Conservation (phyloP, 139 green algal species). For the Asterochloris sp. region DNA sequence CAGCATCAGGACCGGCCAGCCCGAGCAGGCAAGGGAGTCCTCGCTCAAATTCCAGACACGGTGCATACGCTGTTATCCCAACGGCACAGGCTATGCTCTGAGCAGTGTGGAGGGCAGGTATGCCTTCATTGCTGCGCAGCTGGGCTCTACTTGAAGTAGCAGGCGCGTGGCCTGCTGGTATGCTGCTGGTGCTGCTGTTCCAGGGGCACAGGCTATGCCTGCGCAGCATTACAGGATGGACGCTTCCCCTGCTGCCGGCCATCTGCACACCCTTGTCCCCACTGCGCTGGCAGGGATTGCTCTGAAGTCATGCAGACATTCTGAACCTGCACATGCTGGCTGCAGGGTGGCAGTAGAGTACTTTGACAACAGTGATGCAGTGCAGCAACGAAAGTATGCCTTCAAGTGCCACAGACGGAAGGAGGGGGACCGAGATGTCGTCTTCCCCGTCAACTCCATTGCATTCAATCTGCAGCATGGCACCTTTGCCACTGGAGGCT, state of each 20-base stretch:
- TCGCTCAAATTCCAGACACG: slow-evolving; percentile 87
- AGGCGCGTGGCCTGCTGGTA: no score
- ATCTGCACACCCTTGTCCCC: no score
- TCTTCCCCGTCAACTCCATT: slow-evolving; percentile 86
- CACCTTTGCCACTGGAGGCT: slow-evolving; percentile 90
- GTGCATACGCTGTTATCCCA: slow-evolving; percentile 65
- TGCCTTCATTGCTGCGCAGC: no score
- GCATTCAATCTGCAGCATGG: slow-evolving; percentile 73
- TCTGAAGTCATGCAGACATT: no score
- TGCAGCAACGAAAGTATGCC: slow-evolving; percentile 76
- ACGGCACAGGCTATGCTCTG: slow-evolving; percentile 75
- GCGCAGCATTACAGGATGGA: no score
- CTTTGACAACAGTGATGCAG: slow-evolving; percentile 52
- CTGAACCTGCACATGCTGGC: no score
- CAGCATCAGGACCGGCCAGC: slow-evolving; percentile 19
- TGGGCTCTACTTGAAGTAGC: no score
- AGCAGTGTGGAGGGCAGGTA: slow-evolving; percentile 74
- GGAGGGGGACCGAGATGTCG: slow-evolving; percentile 50
- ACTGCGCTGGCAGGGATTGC: no score
- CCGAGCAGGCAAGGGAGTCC: slow-evolving; percentile 68
- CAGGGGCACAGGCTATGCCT: no score
- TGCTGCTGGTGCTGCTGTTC: no score
- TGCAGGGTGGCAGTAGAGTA: slow-evolving; percentile 80
- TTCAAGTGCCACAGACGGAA: slow-evolving; percentile 89
- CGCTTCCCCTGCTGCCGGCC: no score